Evolutionary conservation across 1,284 basidiomycete species (phyloP).

Genomic region (Ceratobasidium sp.): DNA sequence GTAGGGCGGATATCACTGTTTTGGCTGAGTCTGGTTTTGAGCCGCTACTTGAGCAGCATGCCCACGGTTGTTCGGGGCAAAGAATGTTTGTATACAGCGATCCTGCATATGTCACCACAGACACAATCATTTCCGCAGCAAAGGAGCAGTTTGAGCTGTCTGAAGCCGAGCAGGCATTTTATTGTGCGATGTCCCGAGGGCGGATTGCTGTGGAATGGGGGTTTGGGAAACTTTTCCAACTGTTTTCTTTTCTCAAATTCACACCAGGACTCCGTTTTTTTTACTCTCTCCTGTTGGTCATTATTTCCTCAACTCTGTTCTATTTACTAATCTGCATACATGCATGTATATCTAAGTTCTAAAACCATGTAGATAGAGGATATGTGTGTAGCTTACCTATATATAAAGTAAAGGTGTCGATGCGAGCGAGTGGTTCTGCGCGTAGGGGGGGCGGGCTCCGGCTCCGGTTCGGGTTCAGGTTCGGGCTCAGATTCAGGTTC

Average conservation of each 20-base stretch:
- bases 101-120: slow-evolving; percentile 19
- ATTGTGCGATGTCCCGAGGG: not conserved
- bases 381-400: too few species aligned
- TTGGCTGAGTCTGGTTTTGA: not conserved
- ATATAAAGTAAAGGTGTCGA: too few species aligned
- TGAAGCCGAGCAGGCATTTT: slow-evolving; percentile 2
- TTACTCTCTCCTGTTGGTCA: too few species aligned
- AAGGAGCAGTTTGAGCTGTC: not conserved
- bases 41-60: not conserved
- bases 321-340: too few species aligned
- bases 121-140: slow-evolving; percentile 11
- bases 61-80: not conserved
- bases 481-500: too few species aligned
- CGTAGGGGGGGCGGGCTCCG: too few species aligned
- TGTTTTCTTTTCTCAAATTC: slow-evolving; percentile 15
- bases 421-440: too few species aligned
- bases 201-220: slow-evolving; percentile 16
- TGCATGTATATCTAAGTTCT: too few species aligned
- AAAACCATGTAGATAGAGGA: too few species aligned
- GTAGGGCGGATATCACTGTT: slow-evolving; percentile 1
- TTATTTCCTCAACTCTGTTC: too few species aligned
- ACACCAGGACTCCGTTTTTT: not conserved
- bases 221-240: slow-evolving; percentile 14
- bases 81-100: slow-evolving; percentile 17
- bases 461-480: too few species aligned